phyloP scores from a whole-genome alignment of 306 rosid species.

The Vigna mungo region DNA sequence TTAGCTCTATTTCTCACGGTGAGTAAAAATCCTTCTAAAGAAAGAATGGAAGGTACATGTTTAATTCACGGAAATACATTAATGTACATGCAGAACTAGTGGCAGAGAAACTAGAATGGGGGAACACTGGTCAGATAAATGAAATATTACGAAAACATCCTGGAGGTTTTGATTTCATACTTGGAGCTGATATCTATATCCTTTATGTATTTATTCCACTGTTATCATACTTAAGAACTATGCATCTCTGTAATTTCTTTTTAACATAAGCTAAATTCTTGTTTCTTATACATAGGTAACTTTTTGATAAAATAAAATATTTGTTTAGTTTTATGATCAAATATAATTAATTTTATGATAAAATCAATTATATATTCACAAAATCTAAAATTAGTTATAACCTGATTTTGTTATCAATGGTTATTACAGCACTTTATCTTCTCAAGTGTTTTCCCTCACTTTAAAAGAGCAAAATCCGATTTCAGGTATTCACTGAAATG shows the following conservation, averaged over 20 bases:
- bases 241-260: constrained; percentile 15
- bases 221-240: constrained; percentile 33
- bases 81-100: constrained; percentile 59
- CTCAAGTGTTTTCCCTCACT: no score
- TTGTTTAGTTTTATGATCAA: no score
- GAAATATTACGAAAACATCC: constrained; percentile 67
- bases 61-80: constrained; percentile 24
- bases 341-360: no score
- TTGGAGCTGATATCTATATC: constrained; percentile 98
- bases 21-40: constrained; percentile 48
- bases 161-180: constrained; percentile 78
- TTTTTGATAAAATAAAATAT: no score
- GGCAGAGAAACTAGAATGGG: constrained; percentile 93
- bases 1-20: constrained; percentile 57
- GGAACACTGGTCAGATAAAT: constrained; percentile 69
- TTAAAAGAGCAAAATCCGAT: background rate
- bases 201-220: constrained; percentile 37
- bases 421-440: no score
- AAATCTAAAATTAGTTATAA: no score
- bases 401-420: no score
- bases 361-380: no score
- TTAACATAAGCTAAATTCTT: background rate
- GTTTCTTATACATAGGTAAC: background rate
- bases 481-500: constrained; percentile 28
- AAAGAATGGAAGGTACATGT: constrained; percentile 33